Conservation (phyloP, 257 asterid species). For the Nicotiana tomentosiformis region DNA sequence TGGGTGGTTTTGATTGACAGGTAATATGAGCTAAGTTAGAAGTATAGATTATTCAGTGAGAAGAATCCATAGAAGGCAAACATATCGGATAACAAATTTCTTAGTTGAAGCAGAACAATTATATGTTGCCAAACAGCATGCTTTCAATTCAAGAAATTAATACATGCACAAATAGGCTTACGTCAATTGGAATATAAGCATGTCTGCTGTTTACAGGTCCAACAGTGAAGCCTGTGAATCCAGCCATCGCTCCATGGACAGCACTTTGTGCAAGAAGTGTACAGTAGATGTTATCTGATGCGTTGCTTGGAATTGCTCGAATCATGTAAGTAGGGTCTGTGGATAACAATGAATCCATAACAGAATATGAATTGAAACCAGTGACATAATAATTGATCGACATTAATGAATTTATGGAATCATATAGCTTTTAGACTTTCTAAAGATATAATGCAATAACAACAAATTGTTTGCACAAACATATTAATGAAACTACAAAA, state of each 20-base stretch:
- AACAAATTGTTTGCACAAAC: not conserved
- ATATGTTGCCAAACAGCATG: not conserved
- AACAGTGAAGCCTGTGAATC: constrained; percentile 90
- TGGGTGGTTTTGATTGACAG: not conserved
- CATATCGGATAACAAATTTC: not conserved
- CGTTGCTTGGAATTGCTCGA: constrained; percentile 94
- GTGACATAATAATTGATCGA: not conserved
- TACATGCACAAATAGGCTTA: constrained; percentile 29
- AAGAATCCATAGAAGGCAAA: not conserved
- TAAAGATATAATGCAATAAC: not conserved
- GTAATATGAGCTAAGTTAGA: not conserved
- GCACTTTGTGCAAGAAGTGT: constrained; percentile 98
- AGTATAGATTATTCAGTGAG: not conserved
- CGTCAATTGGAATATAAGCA: constrained; percentile 83
- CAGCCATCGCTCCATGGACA: constrained; percentile 98
- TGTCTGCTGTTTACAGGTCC: constrained; percentile 91
- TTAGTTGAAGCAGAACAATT: not conserved
- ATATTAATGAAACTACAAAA: not conserved
- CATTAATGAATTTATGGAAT: not conserved
- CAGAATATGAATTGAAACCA: not conserved
- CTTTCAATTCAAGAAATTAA: not conserved
- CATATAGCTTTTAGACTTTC: not conserved
- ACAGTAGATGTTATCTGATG: constrained; percentile 93
- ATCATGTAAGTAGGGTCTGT: constrained; percentile 98
- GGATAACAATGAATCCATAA: constrained; percentile 10